Percentiles rank a stretch among this genome's conserved stretches.
phyloP scores from a whole-genome alignment of 2,329 filamentous ascomycete genomes.

The Penicillium expansum region DNA sequence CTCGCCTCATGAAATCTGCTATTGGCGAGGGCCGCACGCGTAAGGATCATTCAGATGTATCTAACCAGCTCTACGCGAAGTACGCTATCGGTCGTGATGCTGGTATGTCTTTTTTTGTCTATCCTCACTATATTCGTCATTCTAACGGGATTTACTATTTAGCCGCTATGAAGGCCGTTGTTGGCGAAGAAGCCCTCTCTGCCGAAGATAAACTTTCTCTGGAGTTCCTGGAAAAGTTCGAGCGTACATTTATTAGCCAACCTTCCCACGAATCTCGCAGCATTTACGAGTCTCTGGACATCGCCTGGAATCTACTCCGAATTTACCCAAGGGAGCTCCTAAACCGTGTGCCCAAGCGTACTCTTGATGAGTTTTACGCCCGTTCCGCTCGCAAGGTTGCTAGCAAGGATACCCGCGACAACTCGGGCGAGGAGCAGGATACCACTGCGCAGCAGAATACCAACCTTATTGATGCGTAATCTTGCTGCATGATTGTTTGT shows the following conservation, averaged over 20 bases:
- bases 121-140: no score
- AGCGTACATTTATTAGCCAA: constrained; percentile 90
- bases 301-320: constrained; percentile 92
- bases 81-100: constrained; percentile 99
- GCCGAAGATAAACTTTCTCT: constrained; percentile 96
- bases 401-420: constrained; percentile 50
- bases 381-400: constrained; percentile 49
- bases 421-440: constrained; percentile 18
- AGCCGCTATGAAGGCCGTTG: constrained; percentile 96
- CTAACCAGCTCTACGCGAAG: constrained; percentile 99
- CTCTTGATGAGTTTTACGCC: constrained; percentile 80
- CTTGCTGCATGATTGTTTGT: no score
- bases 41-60: constrained; percentile 96
- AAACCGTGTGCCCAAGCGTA: constrained; percentile 85
- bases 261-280: constrained; percentile 86
- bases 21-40: constrained; percentile 97
- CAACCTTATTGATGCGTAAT: no score
- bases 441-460: no score
- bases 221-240: constrained; percentile 98
- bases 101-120: constrained; percentile 29
- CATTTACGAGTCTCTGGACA: constrained; percentile 90
- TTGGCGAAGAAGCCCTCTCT: constrained; percentile 94
- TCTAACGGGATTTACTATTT: no score
- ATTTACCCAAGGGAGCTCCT: constrained; percentile 98
- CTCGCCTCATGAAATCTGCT: constrained; percentile 99